phyloP scores from a whole-genome alignment of 257 asterid species.

The Solanum piurae region DNA sequence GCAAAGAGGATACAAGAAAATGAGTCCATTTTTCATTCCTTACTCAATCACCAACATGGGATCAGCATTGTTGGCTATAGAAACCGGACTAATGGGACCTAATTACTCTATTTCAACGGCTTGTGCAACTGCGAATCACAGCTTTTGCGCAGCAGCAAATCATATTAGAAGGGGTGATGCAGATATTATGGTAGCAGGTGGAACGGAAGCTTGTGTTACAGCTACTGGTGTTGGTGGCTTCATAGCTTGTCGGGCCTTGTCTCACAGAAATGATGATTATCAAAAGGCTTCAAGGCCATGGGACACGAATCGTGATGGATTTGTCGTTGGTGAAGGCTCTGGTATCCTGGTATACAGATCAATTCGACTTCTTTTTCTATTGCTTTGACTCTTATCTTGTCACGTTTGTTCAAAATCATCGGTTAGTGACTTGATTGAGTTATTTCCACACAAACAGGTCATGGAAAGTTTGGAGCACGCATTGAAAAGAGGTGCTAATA shows the following conservation, averaged over 20 bases:
- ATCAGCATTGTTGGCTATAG: constrained; percentile 29
- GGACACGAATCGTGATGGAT: constrained; percentile 64
- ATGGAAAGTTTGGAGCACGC: constrained; percentile 38
- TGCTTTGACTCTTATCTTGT: neutral
- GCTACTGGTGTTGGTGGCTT: constrained; percentile 26
- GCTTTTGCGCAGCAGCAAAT: constrained; percentile 27
- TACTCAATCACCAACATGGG: constrained; percentile 34
- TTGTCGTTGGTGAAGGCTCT: constrained; percentile 68
- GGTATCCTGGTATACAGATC: constrained; percentile 42
- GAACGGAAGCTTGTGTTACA: constrained; percentile 28
- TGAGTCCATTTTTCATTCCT: constrained; percentile 33
- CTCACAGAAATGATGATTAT: constrained; percentile 30
- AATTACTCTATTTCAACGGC: constrained; percentile 34
- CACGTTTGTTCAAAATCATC: neutral
- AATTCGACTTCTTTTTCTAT: neutral
- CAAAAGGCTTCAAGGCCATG: constrained; percentile 65
- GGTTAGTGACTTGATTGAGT: neutral
- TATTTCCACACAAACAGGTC: neutral
- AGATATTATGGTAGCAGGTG: constrained; percentile 32
- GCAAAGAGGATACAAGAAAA: constrained; percentile 30
- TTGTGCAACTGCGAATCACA: constrained; percentile 30
- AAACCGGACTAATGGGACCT: constrained; percentile 35
- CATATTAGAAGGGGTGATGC: constrained; percentile 35
- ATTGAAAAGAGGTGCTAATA: constrained; percentile 26
- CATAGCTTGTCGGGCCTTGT: constrained; percentile 28